phyloP scores from a whole-genome alignment of 352 stramenopile species.

The Phytophthora pinifolia region DNA sequence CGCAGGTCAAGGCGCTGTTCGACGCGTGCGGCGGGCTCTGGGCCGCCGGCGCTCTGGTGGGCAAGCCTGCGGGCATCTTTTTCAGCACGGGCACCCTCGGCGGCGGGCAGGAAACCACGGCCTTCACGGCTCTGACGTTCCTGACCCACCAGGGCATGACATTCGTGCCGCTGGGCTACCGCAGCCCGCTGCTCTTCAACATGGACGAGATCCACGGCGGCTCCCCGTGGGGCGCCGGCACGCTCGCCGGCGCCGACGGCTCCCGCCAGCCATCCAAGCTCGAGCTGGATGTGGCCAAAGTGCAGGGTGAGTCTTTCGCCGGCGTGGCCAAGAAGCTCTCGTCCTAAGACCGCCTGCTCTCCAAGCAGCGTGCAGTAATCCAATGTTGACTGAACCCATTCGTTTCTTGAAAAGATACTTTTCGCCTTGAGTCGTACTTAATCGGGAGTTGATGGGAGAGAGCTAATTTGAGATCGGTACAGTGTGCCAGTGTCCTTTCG shows the following conservation, averaged over 20 bases:
- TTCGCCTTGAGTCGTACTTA: slow-evolving; percentile 2
- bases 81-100: slow-evolving; percentile 76
- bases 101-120: slow-evolving; percentile 91
- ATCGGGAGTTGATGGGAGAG: no score
- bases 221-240: slow-evolving; percentile 82
- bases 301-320: slow-evolving; percentile 87
- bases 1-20: slow-evolving; percentile 92
- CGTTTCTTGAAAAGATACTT: slow-evolving; percentile 11
- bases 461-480: no score
- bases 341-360: slow-evolving; percentile 13
- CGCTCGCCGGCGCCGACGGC: slow-evolving; percentile 78
- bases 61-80: slow-evolving; percentile 90
- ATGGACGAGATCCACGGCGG: slow-evolving; percentile 81
- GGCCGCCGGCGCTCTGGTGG: slow-evolving; percentile 74
- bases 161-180: slow-evolving; percentile 89
- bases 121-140: slow-evolving; percentile 83
- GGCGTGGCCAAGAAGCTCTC: slow-evolving; percentile 80
- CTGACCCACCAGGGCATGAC: slow-evolving; percentile 90
- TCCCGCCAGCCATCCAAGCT: slow-evolving; percentile 77
- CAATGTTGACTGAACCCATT: not conserved
- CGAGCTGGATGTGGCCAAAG: slow-evolving; percentile 76
- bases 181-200: slow-evolving; percentile 63
- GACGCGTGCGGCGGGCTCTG: slow-evolving; percentile 87
- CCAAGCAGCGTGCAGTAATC: no score
- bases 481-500: no score